Conservation (phyloP, 495 filamentous ascomycete genomes). For the Xylaria grammica region DNA sequence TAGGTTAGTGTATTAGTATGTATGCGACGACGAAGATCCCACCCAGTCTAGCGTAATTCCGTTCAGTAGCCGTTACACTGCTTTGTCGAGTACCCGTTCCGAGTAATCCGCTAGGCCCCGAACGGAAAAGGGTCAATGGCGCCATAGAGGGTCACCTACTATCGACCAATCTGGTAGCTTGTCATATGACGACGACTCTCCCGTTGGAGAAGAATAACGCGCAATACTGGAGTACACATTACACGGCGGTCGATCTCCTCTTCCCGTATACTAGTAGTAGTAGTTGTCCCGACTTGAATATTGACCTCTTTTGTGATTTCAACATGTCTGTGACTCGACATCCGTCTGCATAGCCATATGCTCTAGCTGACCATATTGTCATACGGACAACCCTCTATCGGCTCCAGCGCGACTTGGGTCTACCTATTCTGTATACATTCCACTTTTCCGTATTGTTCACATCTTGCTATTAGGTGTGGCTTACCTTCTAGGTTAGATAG, state of each 20-base stretch:
- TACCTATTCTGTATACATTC: too few relatives aligned
- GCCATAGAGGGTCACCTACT: slow-evolving; percentile 22
- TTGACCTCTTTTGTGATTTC: background rate
- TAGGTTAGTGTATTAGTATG: too few relatives aligned
- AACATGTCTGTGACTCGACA: background rate
- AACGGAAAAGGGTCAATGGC: slow-evolving; percentile 25
- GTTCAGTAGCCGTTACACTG: too few relatives aligned
- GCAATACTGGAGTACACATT: slow-evolving; percentile 5
- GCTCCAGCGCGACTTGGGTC: background rate
- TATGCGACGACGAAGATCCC: too few relatives aligned
- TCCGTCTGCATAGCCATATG: background rate
- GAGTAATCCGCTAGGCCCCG: slow-evolving; percentile 8
- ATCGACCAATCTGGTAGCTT: slow-evolving; percentile 3
- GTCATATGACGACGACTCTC: slow-evolving; percentile 11
- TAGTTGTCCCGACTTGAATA: background rate
- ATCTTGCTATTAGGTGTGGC: too few relatives aligned
- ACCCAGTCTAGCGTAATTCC: too few relatives aligned
- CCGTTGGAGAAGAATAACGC: background rate
- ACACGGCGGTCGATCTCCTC: background rate
- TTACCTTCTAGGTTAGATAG: too few relatives aligned
- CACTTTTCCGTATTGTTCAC: too few relatives aligned
- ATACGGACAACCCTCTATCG: background rate
- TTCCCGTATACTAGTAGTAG: too few relatives aligned
- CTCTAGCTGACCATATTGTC: background rate
- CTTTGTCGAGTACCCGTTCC: background rate